A percentile compares a stretch with the other conserved stretches of the same genome.
Conservation (phyloP, 1,284 basidiomycete species). For the Malassezia slooffiae region DNA sequence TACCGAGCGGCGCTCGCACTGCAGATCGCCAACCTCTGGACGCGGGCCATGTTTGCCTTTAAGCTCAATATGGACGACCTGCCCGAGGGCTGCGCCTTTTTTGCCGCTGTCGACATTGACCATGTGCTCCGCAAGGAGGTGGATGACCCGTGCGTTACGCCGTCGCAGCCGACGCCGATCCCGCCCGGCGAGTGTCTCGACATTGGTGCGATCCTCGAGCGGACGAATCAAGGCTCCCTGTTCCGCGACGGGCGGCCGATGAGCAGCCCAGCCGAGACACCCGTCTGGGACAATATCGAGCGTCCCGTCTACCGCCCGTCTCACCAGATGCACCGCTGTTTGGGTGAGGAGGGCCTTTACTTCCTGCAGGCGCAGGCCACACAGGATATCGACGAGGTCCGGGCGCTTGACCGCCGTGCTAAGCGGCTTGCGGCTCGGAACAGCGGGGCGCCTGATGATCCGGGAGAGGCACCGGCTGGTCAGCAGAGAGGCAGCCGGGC, state of each 20-base stretch:
- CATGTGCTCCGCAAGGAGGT: conserved; percentile 86
- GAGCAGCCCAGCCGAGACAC: too few species aligned
- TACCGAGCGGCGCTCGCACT: conserved; percentile 83
- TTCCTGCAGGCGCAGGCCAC: conserved; percentile 43
- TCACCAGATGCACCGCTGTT: conserved; percentile 31
- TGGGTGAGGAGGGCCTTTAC: conserved; percentile 32
- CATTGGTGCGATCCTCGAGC: conserved; percentile 59
- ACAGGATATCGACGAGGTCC: conserved; percentile 35
- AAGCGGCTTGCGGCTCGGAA: conserved; percentile 1
- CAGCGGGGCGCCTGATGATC: not conserved
- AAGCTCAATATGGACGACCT: conserved; percentile 89
- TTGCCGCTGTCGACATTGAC: conserved; percentile 92
- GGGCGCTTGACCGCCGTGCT: conserved; percentile 33
- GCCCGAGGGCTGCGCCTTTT: conserved; percentile 78
- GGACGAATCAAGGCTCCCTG: conserved; percentile 31
- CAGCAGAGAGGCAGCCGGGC: too few species aligned
- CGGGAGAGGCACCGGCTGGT: too few species aligned
- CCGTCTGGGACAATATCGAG: not conserved
- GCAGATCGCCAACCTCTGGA: conserved; percentile 94
- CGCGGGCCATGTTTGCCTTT: conserved; percentile 78
- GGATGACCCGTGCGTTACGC: conserved; percentile 88
- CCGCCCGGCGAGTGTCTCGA: conserved; percentile 73
- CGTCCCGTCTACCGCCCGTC: conserved; percentile 22
- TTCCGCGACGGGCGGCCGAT: conserved; percentile 19
- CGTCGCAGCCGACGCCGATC: conserved; percentile 73